Percentiles rank a stretch among this genome's conserved stretches.
phyloP scores from a whole-genome alignment of 148 eudicot species.

The Vaccinium vitisidaea region DNA sequence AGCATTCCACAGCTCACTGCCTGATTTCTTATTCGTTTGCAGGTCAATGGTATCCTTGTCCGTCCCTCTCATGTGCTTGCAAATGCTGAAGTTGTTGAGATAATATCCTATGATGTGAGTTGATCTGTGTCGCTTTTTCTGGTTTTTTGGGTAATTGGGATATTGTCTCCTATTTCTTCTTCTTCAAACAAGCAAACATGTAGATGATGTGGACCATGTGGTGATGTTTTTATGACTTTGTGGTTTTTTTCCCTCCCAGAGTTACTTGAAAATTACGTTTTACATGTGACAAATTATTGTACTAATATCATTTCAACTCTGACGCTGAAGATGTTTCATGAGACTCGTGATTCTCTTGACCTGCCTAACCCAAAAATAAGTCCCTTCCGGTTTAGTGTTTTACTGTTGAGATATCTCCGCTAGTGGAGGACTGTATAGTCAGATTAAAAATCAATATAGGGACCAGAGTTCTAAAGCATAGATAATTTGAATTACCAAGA shows the following conservation, averaged over 20 bases:
- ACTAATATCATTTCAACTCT: neutral
- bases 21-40: conserved; percentile 27
- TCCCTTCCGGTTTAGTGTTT: neutral
- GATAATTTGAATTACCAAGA: neutral
- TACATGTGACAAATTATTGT: neutral
- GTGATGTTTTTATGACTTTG: neutral
- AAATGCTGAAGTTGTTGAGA: conserved; percentile 99
- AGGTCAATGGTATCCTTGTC: conserved; percentile 95
- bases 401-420: neutral
- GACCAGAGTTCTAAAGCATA: neutral
- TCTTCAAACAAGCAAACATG: neutral
- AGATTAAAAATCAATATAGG: neutral
- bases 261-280: neutral
- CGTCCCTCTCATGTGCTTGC: conserved; percentile 81
- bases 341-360: neutral
- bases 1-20: conserved; percentile 17
- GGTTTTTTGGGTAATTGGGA: neutral
- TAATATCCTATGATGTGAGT: conserved; percentile 83
- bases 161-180: neutral
- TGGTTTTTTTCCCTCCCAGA: neutral
- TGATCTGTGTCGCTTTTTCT: neutral
- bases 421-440: neutral
- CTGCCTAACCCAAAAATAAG: neutral
- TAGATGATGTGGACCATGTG: neutral
- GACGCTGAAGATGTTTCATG: neutral